Base-by-base conservation (phyloP, 1,139 yeast genomes). In the Nadsonia commutata region DNA sequence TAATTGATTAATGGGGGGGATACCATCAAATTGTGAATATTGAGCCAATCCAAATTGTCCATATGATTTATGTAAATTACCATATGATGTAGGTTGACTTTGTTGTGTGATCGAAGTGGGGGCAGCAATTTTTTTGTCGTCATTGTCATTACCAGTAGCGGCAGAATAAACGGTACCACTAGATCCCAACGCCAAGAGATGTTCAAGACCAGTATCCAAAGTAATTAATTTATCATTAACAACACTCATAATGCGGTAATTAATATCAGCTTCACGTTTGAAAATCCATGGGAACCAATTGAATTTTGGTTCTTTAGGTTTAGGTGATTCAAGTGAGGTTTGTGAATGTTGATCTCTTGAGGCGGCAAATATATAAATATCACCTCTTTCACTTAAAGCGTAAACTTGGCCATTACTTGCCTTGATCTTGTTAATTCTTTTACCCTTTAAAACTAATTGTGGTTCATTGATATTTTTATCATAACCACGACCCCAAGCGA, bases 31-130 rank as follows among this genome's bases (percentile, higher is more conserved):
- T 46, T 84, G 88, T 0, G 94, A 77, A 51, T 67, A 72, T 13
- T 65, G 60, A 0, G 94, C 93, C 18, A 83, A 59, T 13, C 97
- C 97, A 60, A 71, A 83, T 62, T 88, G 97, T 5, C 96, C 97
- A 51, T 56, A 56, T 37, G 80, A 70, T 61, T 72, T 3, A 41
- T 40, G 2, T 45, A 40, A 18, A 20, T 17, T 6, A 27, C 33
- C 33, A 16, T 27, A 27, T 4, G 33, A 8, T 4, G 33, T 27
- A 9, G 33, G 33, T 13, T 27, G 33, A 13, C 13, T 27, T 9
- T 27, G 33, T 27, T 27, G 33, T 3, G 27, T 31, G 8, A 33
- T 39, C 16, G 27, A 6, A 0, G 2, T 22, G 17, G 37, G 37
- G 23, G 18, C 20, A n/a, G 40, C 31, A 8, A 16, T 21, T 6